Evolutionary conservation across 805 yeast genomes (phyloP).

Genomic region (Candida manassasensis): DNA sequence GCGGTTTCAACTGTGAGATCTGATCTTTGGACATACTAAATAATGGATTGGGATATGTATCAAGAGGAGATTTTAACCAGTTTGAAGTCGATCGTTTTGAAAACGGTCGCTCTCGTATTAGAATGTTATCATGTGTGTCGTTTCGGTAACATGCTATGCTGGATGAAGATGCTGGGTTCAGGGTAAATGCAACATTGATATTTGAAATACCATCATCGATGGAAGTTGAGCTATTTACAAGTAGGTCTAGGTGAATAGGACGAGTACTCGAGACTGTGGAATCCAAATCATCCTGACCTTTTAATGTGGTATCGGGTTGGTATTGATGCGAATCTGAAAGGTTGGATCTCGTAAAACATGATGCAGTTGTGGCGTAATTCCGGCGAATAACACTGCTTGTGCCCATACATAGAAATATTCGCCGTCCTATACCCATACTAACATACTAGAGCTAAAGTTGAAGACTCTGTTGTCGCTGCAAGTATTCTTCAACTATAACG

Average conservation of each 20-base stretch:
- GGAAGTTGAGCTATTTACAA: background rate
- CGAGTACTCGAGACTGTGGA: no score
- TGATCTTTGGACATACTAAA: constrained; percentile 23
- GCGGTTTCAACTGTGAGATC: constrained; percentile 16
- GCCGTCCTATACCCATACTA: background rate
- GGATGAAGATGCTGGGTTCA: no score
- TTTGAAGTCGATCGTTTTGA: constrained; percentile 4
- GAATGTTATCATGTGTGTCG: no score
- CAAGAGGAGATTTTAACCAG: constrained; percentile 8
- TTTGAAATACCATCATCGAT: background rate
- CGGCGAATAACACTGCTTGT: background rate
- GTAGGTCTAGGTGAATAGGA: no score
- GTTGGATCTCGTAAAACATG: no score
- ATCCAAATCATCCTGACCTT: no score
- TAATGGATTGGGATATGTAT: constrained; percentile 32
- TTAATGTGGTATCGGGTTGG: no score
- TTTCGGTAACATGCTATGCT: no score
- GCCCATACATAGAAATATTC: background rate
- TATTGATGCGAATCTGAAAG: no score
- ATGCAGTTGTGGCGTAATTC: background rate
- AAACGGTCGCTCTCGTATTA: constrained; percentile 14
- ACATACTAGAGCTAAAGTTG: background rate
- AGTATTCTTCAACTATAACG: no score
- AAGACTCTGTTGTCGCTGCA: no score
- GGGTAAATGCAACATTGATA: no score